A percentile compares a stretch with the other conserved stretches of the same genome.
Conservation (phyloP, 2,329 filamentous ascomycete species). For the Hypoxylon sp. region DNA sequence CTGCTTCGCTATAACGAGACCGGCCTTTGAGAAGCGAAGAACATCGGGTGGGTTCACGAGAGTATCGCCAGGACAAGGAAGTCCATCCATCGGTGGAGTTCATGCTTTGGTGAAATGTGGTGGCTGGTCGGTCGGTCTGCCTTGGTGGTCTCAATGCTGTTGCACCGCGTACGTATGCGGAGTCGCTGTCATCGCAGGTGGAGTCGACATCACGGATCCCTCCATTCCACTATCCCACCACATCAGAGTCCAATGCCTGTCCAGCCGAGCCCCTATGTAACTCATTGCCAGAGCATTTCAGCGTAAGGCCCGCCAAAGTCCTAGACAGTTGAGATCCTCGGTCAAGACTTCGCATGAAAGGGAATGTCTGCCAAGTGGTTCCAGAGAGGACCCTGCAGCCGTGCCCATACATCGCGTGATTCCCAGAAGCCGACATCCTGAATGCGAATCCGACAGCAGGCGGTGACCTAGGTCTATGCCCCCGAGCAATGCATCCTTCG, state of each 20-base stretch:
- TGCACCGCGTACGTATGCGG: conserved; percentile 37
- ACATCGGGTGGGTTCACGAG: conserved; percentile 23
- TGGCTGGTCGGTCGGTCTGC: conserved; percentile 30
- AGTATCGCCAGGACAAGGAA: conserved; percentile 12
- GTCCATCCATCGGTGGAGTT: conserved; percentile 25
- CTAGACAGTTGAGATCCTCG: conserved; percentile 30
- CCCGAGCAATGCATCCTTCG: conserved; percentile 28
- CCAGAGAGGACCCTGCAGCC: conserved; percentile 31
- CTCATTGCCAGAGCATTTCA: conserved; percentile 12
- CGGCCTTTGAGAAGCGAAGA: conserved; percentile 8
- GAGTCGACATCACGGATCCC: conserved; percentile 31
- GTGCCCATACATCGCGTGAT: conserved; percentile 34
- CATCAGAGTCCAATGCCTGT: conserved; percentile 13
- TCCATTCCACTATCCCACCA: conserved; percentile 23
- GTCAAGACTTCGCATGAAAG: conserved; percentile 28
- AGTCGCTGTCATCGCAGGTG: conserved; percentile 35
- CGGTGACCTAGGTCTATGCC: conserved; percentile 20
- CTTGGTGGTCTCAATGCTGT: conserved; percentile 27
- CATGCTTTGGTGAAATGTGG: conserved; percentile 31
- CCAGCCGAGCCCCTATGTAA: conserved; percentile 15
- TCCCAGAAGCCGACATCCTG: conserved; percentile 4
- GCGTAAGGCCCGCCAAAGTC: conserved; percentile 18
- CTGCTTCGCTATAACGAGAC: conserved; percentile 23
- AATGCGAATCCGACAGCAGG: conserved; percentile 25
- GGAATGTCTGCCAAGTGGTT: conserved; percentile 31